phyloP scores from a whole-genome alignment of 2,329 filamentous ascomycete species.

The Aplosporella prunicola region DNA sequence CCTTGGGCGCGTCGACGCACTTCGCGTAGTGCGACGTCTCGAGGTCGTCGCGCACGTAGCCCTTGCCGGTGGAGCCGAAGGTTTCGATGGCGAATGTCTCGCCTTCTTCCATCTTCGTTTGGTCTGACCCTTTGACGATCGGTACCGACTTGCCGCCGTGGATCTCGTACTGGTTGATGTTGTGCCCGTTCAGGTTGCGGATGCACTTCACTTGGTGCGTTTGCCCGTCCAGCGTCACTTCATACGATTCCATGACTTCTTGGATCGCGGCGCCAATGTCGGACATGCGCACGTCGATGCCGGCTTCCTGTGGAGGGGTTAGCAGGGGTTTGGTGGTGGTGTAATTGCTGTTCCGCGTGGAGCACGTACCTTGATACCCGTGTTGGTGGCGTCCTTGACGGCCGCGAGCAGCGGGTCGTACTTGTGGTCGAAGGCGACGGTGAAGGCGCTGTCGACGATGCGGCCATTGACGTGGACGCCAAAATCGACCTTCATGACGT shows the following conservation, averaged over 20 bases:
- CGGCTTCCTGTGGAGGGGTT: constrained; percentile 53
- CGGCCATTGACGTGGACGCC: constrained; percentile 62
- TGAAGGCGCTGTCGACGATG: constrained; percentile 64
- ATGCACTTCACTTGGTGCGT: constrained; percentile 77
- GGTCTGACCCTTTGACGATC: constrained; percentile 79
- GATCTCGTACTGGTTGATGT: constrained; percentile 80
- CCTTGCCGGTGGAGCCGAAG: constrained; percentile 87
- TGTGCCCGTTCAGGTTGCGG: constrained; percentile 81
- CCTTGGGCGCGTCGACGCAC: constrained; percentile 61
- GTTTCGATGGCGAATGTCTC: constrained; percentile 95
- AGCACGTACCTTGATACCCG: constrained; percentile 54
- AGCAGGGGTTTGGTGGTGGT: not conserved
- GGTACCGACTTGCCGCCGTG: constrained; percentile 90
- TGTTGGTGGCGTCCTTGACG: constrained; percentile 60
- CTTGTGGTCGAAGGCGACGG: constrained; percentile 56
- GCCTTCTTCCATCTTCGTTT: constrained; percentile 96
- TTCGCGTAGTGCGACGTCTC: constrained; percentile 86
- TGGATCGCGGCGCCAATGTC: constrained; percentile 79
- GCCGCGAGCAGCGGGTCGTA: constrained; percentile 59
- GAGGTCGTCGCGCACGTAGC: constrained; percentile 74
- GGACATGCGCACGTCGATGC: constrained; percentile 81
- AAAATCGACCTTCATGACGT: constrained; percentile 68
- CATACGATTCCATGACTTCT: constrained; percentile 88
- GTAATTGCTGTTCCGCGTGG: not conserved
- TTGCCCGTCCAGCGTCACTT: constrained; percentile 71